Evolutionary conservation across 495 filamentous ascomycete species (phyloP).

Genomic region (Xylaria scruposa): DNA sequence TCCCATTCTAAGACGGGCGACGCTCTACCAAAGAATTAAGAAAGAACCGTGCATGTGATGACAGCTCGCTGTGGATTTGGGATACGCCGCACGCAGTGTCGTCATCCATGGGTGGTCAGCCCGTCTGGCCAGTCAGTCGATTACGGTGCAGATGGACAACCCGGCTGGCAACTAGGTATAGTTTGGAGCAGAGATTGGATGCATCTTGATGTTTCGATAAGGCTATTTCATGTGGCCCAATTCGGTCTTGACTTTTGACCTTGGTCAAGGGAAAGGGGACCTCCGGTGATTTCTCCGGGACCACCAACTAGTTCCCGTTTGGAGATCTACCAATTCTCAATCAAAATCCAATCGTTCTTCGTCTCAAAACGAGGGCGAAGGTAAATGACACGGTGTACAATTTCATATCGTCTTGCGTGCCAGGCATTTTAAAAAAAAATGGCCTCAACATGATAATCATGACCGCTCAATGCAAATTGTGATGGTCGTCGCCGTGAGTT

Average conservation of each 20-base stretch:
- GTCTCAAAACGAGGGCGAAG: background rate
- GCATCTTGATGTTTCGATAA: background rate
- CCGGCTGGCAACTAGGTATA: background rate
- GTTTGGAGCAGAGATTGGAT: background rate
- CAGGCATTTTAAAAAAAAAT: background rate
- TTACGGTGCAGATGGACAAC: background rate
- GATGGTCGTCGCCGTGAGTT: background rate
- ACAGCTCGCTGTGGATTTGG: background rate
- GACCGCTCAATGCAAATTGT: background rate
- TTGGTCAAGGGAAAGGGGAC: background rate
- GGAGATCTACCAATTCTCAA: background rate
- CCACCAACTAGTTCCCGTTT: background rate
- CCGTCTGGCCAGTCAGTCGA: constrained; percentile 1
- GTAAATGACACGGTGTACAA: background rate
- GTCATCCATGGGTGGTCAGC: background rate
- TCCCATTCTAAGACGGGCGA: background rate
- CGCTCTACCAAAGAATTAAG: background rate
- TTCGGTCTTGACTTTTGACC: constrained; percentile 11
- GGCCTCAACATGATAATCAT: background rate
- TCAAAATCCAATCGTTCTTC: background rate
- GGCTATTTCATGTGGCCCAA: background rate
- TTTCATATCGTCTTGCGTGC: background rate
- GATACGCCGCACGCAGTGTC: constrained; percentile 3
- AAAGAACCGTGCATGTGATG: constrained; percentile 5
- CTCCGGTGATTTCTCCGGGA: constrained; percentile 4